These are phyloP conservation scores for Coemansia sp. DNA, from an alignment of 192 early-diverging fungal genomes.

Conservation along the genomic window DNA sequence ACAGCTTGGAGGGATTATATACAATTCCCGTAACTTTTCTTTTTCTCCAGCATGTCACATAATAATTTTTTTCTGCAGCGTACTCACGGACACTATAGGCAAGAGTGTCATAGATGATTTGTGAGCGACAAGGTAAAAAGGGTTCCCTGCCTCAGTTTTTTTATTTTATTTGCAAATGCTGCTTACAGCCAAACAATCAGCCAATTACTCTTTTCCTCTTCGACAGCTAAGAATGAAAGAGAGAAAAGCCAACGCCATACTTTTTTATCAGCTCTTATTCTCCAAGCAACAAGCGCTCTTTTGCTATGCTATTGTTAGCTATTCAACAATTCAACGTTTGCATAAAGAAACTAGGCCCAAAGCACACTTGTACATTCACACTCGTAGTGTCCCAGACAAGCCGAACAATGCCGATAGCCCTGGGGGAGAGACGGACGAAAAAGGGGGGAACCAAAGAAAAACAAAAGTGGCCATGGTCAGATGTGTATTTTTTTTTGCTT, in stretches of 20 bases:
- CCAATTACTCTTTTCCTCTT: background rate
- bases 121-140: background rate
- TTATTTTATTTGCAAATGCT: background rate
- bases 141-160: background rate
- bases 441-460: background rate
- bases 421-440: background rate
- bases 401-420: background rate
- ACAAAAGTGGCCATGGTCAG: background rate
- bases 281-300: background rate
- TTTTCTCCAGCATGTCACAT: too few relatives aligned
- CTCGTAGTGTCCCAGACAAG: too few relatives aligned
- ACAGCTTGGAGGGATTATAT: too few relatives aligned
- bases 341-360: too few relatives aligned
- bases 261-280: constrained; percentile 1
- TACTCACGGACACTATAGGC: background rate
- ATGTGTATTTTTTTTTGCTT: background rate
- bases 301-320: background rate
- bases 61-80: too few relatives aligned
- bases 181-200: background rate
- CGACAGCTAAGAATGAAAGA: background rate
- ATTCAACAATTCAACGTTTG: background rate
- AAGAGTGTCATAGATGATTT: background rate
- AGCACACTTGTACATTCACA: too few relatives aligned
- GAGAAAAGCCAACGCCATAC: background rate
- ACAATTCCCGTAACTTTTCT: background rate